Conservation (phyloP, 2,329 filamentous ascomycete genomes). For the Diplodia corticola region DNA sequence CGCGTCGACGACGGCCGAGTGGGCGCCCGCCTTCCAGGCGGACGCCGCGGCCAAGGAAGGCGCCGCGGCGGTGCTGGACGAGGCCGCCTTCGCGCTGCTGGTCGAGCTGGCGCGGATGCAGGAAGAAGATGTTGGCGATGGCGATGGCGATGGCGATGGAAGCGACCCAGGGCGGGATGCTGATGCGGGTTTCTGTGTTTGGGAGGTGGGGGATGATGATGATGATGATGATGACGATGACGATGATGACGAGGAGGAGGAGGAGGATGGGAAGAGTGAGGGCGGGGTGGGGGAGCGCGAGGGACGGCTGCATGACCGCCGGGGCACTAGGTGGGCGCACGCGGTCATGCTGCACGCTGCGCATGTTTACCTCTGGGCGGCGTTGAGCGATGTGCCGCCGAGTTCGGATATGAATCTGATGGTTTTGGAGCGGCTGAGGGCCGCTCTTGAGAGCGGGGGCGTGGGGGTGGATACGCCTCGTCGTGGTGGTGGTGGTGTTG, state of each 20-base stretch:
- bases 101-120: background rate
- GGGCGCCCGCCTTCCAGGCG: background rate
- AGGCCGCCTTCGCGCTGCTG: background rate
- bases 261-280: too few species aligned
- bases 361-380: background rate
- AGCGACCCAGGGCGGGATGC: too few species aligned
- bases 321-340: background rate
- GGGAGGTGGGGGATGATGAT: too few species aligned
- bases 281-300: too few species aligned
- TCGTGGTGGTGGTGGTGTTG: background rate
- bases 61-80: background rate
- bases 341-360: background rate
- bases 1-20: background rate
- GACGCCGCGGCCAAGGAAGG: background rate
- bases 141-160: too few species aligned
- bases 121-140: background rate
- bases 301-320: too few species aligned
- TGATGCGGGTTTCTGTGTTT: too few species aligned
- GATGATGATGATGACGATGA: background rate
- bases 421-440: background rate
- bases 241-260: too few species aligned
- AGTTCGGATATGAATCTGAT: background rate
- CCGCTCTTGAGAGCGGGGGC: background rate
- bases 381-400: background rate
- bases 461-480: too few species aligned